Evolutionary conservation across 257 asterid species (phyloP), one percentile per base, ranked within the genome.

Genomic region (Hygrophila difformis): DNA sequence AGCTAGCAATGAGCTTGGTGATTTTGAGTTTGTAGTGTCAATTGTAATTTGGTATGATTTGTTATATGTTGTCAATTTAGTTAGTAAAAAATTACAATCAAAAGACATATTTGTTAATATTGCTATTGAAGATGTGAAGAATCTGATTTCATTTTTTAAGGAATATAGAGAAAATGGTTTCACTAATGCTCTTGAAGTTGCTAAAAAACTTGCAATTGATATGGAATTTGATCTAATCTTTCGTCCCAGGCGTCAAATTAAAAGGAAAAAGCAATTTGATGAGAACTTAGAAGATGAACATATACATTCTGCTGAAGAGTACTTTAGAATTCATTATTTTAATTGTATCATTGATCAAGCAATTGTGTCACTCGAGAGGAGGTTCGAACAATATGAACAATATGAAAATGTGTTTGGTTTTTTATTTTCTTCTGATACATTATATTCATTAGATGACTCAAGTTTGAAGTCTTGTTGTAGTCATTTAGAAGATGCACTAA

Each of bases 21-120:
- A 36, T 47, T 56, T 35, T 15, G 29, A 53, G n/a, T 40, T 39
- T 53, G 28, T 52, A 8, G 16, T 34, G 16, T 37, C 18, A 1
- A 34, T 34, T 35, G 8, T 1, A 3, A 51, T 60, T 42, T 60
- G 60, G 48, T 44, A 33, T 51, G 41, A 51, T 16, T 15, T 45
- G 8, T 44, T 52, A 28, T 36, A 18, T 52, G 20, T 4, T 37
- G 19, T 40, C 5, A 54, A 39, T 19, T 55, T 8, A 9, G 34
- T 55, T 24, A 54, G 52, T 4, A 62, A 53, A 37, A 38, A 16
- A 4, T 47, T 47, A 17, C 52, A 40, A 39, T 18, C 39, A 1
- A 34, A 47, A 34, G 29, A 47, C 33, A 62, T 54, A 45, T 11
- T 10, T 10, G 19, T 40, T 19, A 47, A 47, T 62, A 29, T 29